Conservation (phyloP, 352 stramenopile genomes). For the Phytophthora pistaciae region DNA sequence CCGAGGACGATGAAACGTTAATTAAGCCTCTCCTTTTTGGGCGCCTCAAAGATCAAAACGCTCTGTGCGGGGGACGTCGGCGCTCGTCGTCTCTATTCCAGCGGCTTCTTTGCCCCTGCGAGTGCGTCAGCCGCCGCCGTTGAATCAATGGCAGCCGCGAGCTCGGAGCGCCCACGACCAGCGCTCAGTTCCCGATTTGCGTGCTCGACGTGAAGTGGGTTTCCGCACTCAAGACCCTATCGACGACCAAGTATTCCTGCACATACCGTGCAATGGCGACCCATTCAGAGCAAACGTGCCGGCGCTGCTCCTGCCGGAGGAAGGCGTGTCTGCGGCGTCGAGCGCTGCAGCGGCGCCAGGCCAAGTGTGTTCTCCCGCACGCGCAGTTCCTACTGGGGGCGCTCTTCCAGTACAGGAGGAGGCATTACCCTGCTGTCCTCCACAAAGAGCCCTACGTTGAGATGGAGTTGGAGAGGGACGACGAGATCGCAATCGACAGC, state of each 20-base stretch:
- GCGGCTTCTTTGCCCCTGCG: constrained; percentile 29
- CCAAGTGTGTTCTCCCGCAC: constrained; percentile 9
- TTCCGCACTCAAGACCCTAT: background rate
- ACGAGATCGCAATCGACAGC: constrained; percentile 25
- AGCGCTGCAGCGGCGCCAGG: constrained; percentile 7
- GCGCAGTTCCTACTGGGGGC: constrained; percentile 15
- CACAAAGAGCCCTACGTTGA: constrained; percentile 5
- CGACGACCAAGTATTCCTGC: no score
- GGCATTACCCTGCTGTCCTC: background rate
- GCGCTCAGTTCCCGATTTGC: constrained; percentile 35
- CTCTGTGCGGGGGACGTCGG: background rate
- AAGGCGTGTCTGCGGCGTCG: constrained; percentile 24
- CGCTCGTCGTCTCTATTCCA: constrained; percentile 28
- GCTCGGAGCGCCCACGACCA: background rate
- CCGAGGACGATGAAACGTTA: constrained; percentile 7
- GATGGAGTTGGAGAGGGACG: constrained; percentile 8
- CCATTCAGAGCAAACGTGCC: constrained; percentile 26
- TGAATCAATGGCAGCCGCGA: background rate
- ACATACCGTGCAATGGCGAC: background rate
- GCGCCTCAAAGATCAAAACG: constrained; percentile 11
- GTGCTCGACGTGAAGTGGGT: constrained; percentile 19
- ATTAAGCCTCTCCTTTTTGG: background rate
- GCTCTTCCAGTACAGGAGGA: constrained; percentile 17
- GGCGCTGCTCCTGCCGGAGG: constrained; percentile 16
- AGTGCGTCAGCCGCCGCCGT: background rate